Base-by-base conservation (phyloP, 2,329 filamentous ascomycete genomes). In the Microdochium paspali region DNA sequence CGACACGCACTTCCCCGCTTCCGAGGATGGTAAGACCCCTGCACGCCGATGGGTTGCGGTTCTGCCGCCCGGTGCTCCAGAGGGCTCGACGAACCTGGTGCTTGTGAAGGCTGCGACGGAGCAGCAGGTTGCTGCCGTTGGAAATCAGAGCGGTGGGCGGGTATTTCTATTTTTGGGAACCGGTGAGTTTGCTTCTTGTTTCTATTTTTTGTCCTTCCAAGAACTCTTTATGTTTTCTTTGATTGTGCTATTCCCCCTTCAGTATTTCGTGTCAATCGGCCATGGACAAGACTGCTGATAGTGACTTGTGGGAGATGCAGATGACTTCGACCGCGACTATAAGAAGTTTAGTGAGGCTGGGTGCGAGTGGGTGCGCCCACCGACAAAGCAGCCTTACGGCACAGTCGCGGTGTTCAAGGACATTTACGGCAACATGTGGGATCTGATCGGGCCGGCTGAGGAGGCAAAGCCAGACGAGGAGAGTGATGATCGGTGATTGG, bases 371-470 rank as follows among this genome's bases (percentile, higher is more conserved):
- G 35, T 40, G 35, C 35, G 35, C 13, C 35, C 35, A 9, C 35
- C 35, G 12, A 20, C 23, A 5, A 40, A 40, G 35, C 35, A 40
- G 35, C 35, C 35, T n/a, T 40, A 40, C 35, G 35, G 35, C 15
- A 40, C 35, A 20, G 35, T 40, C 6, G 35, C 35, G n/a, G 35
- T 40, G 35, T 40, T 40, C 35, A 40, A 40, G 35, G 35, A 40
- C 18, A 40, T 40, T 20, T 40, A 40, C 35, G 35, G 35, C 35
- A 40, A 40, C 35, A 40, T 40, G 35, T 40, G 35, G 35, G 35
- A 40, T 21, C 18, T 40, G 35, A 40, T 40, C 10, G 35, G 35
- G 13, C 35, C 35, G 12, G 35, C 35, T 5, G 35, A 40, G 15
- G 6, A 40, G 31, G 13, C 10, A 18, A 21, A 21, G 31, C 15